phyloP scores from a whole-genome alignment of 495 filamentous ascomycete genomes.

The Arthonia radiata region DNA sequence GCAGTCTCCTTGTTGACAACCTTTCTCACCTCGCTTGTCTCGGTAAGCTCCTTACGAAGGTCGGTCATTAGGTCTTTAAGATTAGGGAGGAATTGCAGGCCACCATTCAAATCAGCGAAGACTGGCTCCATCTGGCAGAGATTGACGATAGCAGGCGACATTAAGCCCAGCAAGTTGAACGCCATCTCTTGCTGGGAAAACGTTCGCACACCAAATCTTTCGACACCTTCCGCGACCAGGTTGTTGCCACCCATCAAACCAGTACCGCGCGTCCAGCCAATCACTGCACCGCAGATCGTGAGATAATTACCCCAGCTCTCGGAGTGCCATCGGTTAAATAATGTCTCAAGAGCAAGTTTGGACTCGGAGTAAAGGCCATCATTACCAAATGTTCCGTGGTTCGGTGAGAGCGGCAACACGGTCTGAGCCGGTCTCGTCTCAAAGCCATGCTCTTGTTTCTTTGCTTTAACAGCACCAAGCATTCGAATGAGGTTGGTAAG shows the following conservation, averaged over 20 bases:
- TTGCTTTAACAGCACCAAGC: constrained; percentile 67
- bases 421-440: constrained; percentile 92
- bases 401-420: constrained; percentile 84
- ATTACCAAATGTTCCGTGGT: constrained; percentile 95
- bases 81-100: constrained; percentile 90
- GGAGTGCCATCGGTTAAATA: constrained; percentile 97
- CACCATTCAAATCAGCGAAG: constrained; percentile 90
- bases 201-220: constrained; percentile 86
- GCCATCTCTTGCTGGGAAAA: constrained; percentile 99
- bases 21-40: constrained; percentile 78
- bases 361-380: constrained; percentile 97
- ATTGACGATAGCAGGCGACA: constrained; percentile 84
- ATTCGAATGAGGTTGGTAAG: constrained; percentile 87
- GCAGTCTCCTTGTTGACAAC: constrained; percentile 89
- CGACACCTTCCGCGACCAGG: constrained; percentile 86
- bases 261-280: constrained; percentile 96
- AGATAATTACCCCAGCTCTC: constrained; percentile 96
- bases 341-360: constrained; percentile 83
- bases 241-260: constrained; percentile 98
- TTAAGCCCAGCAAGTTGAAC: constrained; percentile 90
- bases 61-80: constrained; percentile 83
- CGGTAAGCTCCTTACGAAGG: constrained; percentile 73
- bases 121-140: constrained; percentile 90
- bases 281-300: constrained; percentile 94
- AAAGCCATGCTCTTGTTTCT: constrained; percentile 67